These are phyloP conservation scores for Tetragonia tetragonoides DNA, from an alignment of 148 eudicot genomes.

Conservation along the genomic window DNA sequence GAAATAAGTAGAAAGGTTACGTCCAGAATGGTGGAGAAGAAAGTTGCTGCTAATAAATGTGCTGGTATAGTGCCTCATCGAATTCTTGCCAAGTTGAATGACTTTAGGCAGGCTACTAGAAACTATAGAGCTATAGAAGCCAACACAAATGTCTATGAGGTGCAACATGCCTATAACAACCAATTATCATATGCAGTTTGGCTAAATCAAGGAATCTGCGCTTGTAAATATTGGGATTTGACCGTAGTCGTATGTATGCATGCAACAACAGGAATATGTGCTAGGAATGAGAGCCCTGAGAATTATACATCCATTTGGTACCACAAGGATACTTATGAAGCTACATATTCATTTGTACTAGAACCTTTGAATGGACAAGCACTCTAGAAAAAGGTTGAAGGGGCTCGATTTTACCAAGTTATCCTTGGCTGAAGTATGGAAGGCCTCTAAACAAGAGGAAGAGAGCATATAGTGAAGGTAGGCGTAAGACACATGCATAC, in stretches of 20 bases:
- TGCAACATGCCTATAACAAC: conserved; percentile 9
- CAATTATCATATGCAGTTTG: conserved; percentile 2
- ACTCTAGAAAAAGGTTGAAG: not conserved
- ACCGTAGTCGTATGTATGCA: conserved; percentile 4
- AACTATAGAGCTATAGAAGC: conserved; percentile 5
- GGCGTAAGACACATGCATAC: not conserved
- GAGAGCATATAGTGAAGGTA: not conserved
- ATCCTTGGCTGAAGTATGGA: conserved; percentile 10
- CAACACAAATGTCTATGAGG: conserved; percentile 10
- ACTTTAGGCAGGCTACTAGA: not conserved
- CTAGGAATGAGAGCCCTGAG: not conserved
- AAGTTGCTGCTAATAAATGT: not conserved
- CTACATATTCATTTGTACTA: not conserved
- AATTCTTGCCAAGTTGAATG: not conserved
- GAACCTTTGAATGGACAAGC: conserved; percentile 7
- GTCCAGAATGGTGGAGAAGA: not conserved
- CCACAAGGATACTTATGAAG: not conserved
- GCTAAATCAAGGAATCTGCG: not conserved
- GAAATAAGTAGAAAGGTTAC: not conserved
- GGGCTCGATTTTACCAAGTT: not conserved
- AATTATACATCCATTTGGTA: not conserved
- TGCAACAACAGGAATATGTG: conserved; percentile 7
- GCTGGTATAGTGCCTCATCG: not conserved
- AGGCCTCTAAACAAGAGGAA: conserved; percentile 5
- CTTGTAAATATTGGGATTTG: conserved; percentile 13